Evolutionary conservation across 2,329 filamentous ascomycete genomes (phyloP), one percentile per base, ranked within the genome.

Genomic region (Botrytis paeoniae): DNA sequence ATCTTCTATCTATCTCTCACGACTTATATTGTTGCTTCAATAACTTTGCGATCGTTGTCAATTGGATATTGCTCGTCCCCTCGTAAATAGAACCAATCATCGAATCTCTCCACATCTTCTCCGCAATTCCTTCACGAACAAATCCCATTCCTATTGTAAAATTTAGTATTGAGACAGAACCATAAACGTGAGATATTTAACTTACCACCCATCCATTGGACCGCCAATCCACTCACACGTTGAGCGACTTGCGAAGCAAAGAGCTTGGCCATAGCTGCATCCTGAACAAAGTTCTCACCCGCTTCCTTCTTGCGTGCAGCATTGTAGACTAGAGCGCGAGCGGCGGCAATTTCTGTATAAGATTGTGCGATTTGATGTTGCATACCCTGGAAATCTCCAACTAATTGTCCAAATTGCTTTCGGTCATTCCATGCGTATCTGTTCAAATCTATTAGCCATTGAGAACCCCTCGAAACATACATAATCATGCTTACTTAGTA

Each of bases 71-170:
- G 83, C 91, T 94, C 72, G 93, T 95, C 45, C 96, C 96, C 85
- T 98, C 95, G 82, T 98, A 98, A 78, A 98, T 98, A 76, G 94
- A 94, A 16, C 96, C 96, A 80, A 99, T 99, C 91, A 98, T 99
- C 87, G 93, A 96, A 82, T 99, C 96, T 64, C 96, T 88, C 88
- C 92, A 99, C 85, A 92, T 98, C 89, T 99, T 99, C 89, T 99
- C 96, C 0, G 96, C 96, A 73, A 97, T 90, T 0, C 96, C 96
- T 83, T 99, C 96, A 62, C 96, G 87, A 25, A 99, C 96, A 79
- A 99, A 99, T 63, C 96, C 96, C 96, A 99, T 98, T 25, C 72
- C 72, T 75, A 69, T 51, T 2, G 14, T 18, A 35, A 61, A 60
- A 10, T 35, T 75, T 63, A 75, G 45, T 18, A 66, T 37, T 5